Percentiles rank a stretch among this genome's conserved stretches.
Evolutionary conservation across 768 basidiomycete species (phyloP).

Genomic region (Boletus sp.): DNA sequence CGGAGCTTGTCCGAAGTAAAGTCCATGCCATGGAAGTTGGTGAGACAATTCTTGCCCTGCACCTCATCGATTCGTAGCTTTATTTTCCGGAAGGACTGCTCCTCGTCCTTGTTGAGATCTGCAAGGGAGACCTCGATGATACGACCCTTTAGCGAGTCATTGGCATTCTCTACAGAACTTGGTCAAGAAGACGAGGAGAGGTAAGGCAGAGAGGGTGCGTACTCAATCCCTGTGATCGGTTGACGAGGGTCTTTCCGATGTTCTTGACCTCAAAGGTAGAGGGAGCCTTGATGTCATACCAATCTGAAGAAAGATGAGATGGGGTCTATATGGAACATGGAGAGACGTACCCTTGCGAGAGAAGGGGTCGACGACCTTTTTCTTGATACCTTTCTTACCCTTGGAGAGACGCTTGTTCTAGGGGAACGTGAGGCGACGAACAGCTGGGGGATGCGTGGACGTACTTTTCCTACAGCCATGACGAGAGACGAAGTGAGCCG

Average conservation of each 20-base stretch:
- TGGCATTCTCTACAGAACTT: constrained; percentile 79
- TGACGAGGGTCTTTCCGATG: constrained; percentile 97
- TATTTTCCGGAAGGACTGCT: constrained; percentile 99
- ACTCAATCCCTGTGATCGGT: constrained; percentile 98
- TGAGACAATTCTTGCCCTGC: constrained; percentile 98
- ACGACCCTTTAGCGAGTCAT: constrained; percentile 96
- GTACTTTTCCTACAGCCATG: constrained; percentile 90
- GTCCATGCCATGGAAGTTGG: constrained; percentile 99
- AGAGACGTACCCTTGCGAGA: constrained; percentile 82
- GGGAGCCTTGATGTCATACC: constrained; percentile 99
- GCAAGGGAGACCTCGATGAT: constrained; percentile 94
- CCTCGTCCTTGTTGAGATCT: constrained; percentile 99
- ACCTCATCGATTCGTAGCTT: constrained; percentile 95
- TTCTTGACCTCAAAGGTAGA: constrained; percentile 96
- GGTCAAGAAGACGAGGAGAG: constrained; percentile 7
- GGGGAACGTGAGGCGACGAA: constrained; percentile 1
- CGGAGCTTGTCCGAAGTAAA: constrained; percentile 99
- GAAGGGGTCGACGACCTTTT: constrained; percentile 99
- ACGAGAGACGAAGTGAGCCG: constrained; percentile 41
- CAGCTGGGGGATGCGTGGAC: constrained; percentile 16
- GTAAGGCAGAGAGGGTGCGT: constrained; percentile 36
- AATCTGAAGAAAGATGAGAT: constrained; percentile 54
- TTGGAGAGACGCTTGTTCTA: constrained; percentile 98
- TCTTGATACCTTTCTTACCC: constrained; percentile 99
- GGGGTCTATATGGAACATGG: not conserved